Percentiles rank a stretch among this genome's conserved stretches.
These are phyloP conservation scores for Cryomyces minteri DNA, from an alignment of 495 filamentous ascomycete genomes.

Conservation along the genomic window DNA sequence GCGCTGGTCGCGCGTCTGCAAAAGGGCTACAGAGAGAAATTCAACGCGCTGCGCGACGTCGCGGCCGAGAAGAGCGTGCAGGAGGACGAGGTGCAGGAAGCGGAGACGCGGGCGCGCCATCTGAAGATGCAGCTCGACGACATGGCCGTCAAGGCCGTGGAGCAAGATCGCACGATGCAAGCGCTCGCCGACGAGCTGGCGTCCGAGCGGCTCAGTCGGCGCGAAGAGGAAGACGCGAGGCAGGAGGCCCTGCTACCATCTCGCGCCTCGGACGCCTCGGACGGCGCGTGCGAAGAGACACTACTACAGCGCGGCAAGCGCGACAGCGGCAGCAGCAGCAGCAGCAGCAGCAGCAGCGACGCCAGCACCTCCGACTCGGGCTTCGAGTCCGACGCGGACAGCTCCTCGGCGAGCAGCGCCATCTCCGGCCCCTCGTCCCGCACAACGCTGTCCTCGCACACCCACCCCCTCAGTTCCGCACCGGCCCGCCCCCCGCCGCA, in stretches of 20 bases:
- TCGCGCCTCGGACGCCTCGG: slow-evolving; percentile 6
- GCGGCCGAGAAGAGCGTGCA: slow-evolving; percentile 44
- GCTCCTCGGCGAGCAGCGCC: no score
- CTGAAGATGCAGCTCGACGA: slow-evolving; percentile 60
- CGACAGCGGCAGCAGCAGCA: slow-evolving; percentile 4
- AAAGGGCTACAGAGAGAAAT: slow-evolving; percentile 47
- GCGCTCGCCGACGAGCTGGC: slow-evolving; percentile 43
- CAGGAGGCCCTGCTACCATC: slow-evolving; percentile 15
- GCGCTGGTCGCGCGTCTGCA: slow-evolving; percentile 47
- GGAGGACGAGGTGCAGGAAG: slow-evolving; percentile 55
- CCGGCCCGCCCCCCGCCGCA: no score
- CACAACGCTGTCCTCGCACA: background rate
- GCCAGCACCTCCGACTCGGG: slow-evolving; percentile 14
- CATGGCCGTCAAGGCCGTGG: slow-evolving; percentile 46
- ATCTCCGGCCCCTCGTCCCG: slow-evolving; percentile 9
- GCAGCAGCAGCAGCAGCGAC: slow-evolving; percentile 4
- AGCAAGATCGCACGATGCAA: slow-evolving; percentile 47
- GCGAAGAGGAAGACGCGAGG: slow-evolving; percentile 31
- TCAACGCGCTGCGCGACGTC: slow-evolving; percentile 36
- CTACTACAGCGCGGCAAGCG: background rate
- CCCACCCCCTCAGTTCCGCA: background rate
- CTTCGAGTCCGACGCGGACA: slow-evolving; percentile 18
- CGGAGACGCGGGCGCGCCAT: slow-evolving; percentile 43
- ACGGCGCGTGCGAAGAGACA: background rate
- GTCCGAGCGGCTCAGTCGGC: slow-evolving; percentile 34